Evolutionary conservation across 805 yeast genomes (phyloP), one percentile per base, ranked within the genome.

Genomic region (Tetrapisispora namnaoensis): DNA sequence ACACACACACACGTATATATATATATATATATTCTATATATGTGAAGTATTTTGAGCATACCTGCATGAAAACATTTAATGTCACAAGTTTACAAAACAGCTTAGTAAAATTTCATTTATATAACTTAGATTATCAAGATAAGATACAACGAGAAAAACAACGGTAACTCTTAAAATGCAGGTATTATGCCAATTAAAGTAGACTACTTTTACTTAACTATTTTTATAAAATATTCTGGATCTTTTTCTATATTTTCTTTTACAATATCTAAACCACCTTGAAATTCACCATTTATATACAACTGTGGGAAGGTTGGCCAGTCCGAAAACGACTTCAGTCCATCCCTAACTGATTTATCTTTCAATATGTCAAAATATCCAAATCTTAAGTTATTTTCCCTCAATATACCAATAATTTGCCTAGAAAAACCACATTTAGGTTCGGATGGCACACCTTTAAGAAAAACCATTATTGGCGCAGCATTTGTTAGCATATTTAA

Each of bases 281-380:
- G 98, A 62, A 93, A 86, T 63, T 87, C 98, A 37, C 99, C 99
- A 53, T 82, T 83, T 51, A 93, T 76, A 66, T 93, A 93, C 54
- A 93, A 74, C 71, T 93, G 99, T 9, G 99, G 99, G 79, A 88
- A 93, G 16, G 99, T 93, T 49, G 99, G 99, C 99, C 99, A 93
- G 66, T 95, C 99, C 43, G 93, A 82, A 62, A 79, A 93, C 35
- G 76, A 73, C 71, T 93, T 93, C 56, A 93, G 75, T 1, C 98
- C 97, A 68, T 85, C 95, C 71, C 99, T 83, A 1, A 93, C 96
- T 1, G 86, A 74, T 66, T 88, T 95, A 70, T 93, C 99, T 66
- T 91, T 93, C 58, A 93, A 75, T 52, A 93, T 95, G 69, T 93
- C 99, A 60, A 93, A 93, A 66, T 93, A 93, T 0, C 99, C 99